Evolutionary conservation across 352 stramenopile genomes (phyloP), one percentile per base, ranked within the genome.

Genomic region (Aphanomyces invadans): DNA sequence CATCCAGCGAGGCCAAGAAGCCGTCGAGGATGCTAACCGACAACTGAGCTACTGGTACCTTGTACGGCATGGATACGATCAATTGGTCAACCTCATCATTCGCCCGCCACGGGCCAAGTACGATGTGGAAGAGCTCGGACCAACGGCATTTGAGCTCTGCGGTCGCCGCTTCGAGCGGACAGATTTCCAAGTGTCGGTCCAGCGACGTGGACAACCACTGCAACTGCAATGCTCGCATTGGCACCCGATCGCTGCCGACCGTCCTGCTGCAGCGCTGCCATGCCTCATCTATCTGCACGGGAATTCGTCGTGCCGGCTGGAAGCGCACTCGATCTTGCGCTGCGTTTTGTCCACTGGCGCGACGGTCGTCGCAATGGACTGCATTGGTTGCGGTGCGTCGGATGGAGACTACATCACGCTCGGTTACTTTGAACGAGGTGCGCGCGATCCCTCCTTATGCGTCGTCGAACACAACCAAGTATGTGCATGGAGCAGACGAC

Each of bases 221-320:
- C 86, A 77, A 33, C 72, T 99, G 9, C 78, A 97, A 57, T 99
- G 96, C 74, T 98, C 90, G 32, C 90, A 97, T 69, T 99, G 96
- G 96, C 78, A 88, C 65, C 92, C 90, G 0, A 72, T 85, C 1
- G 75, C 73, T 46, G 65, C 60, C 28, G 69, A 71, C 23, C 70
- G 70, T n/a, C 46, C 74, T 55, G 62, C 74, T 25, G 68, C 57
- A 2, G 71, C 80, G 39, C 72, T 93, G 48, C 87, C 90, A 15
- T 98, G 95, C 70, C 80, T 99, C 3, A 97, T 99, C 62, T 99
- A 99, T 65, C 81, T 99, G 63, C 97, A 99, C 70, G 97, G 97
- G 57, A 99, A 99, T 73, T 98, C 91, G 10, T 98, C 88, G 12
- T 97, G 90, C 67, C 80, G 96, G 1, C 78, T 98, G 0, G 96